Evolutionary conservation across 2,329 filamentous ascomycete species (phyloP).

Genomic region (Claviceps sorghi): DNA sequence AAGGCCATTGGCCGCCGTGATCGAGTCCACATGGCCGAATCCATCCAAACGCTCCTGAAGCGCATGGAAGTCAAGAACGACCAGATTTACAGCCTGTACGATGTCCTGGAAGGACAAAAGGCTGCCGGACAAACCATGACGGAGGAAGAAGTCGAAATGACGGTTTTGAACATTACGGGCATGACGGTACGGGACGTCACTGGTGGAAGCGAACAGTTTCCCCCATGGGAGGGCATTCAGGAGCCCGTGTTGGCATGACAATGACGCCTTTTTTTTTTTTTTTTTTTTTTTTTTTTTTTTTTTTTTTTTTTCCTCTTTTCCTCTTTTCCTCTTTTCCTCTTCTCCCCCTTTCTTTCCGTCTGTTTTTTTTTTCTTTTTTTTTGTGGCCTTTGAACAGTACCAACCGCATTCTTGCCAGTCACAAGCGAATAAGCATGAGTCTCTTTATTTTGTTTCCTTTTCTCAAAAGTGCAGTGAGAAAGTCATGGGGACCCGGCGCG

Average conservation of each 20-base stretch:
- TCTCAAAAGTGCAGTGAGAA: not conserved
- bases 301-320: too few species aligned
- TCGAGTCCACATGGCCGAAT: conserved; percentile 44
- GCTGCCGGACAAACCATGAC: conserved; percentile 47
- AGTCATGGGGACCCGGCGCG: not conserved
- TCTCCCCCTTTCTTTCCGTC: too few species aligned
- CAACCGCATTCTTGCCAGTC: not conserved
- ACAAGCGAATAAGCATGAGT: not conserved
- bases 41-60: conserved; percentile 46
- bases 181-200: conserved; percentile 29
- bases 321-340: not conserved
- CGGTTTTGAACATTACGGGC: conserved; percentile 40
- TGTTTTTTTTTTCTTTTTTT: not conserved
- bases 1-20: conserved; percentile 50
- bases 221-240: conserved; percentile 26
- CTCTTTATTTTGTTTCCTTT: not conserved
- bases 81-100: conserved; percentile 70
- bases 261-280: not conserved
- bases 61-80: conserved; percentile 59
- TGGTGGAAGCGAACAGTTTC: conserved; percentile 21
- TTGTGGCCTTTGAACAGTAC: not conserved
- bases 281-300: too few species aligned
- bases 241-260: conserved; percentile 11
- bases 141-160: conserved; percentile 48
- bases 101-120: conserved; percentile 71